Evolutionary conservation across 805 yeast species (phyloP), one percentile per base, ranked within the genome.

Genomic region (Metschnikowia shivogae): DNA sequence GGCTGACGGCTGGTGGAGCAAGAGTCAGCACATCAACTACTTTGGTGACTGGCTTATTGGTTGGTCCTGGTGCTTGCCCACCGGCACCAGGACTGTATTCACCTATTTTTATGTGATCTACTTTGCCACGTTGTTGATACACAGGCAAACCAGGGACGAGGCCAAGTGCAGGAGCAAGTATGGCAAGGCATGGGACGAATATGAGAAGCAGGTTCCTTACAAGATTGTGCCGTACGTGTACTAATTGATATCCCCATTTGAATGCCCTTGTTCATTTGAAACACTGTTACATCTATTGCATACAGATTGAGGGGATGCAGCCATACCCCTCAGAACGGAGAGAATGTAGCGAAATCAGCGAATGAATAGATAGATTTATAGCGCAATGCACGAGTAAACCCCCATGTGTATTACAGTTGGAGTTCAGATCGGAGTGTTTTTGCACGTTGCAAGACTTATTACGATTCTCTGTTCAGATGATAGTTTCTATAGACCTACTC

Each of bases 1-100:
- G 36, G 78, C 82, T 44, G 93, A 89, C 58, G 97, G 98, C 3
- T 93, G 98, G 99, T 93, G 99, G 99, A 86, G 85, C 2, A 63
- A 73, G 14, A 82, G 96, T 6, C 96, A 95, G 54, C 99, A 93
- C 63, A 89, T 88, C 60, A 93, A 93, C 62, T 93, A 93, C 65
- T 76, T 90, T 47, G 99, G 99, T 35, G 99, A 93, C 68, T 89
- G 97, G 90, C 62, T 93, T 34, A 82, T 89, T 59, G 88, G 97
- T 0, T 74, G 86, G 71, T 81, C 95, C 36, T 92, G 96, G 96
- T 89, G 97, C 64, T 71, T 93, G 51, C 84, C 96, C 8, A 88
- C 97, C 1, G 96, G 96, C 9, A 78, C 82, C 55, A 73, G 72
- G 48, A 84, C 96, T 0, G 84, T 88, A 4, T 70, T 92, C 57